Evolutionary conservation across 148 eudicot species (phyloP), one percentile per base, ranked within the genome.

Genomic region (Pouteria glomerata): DNA sequence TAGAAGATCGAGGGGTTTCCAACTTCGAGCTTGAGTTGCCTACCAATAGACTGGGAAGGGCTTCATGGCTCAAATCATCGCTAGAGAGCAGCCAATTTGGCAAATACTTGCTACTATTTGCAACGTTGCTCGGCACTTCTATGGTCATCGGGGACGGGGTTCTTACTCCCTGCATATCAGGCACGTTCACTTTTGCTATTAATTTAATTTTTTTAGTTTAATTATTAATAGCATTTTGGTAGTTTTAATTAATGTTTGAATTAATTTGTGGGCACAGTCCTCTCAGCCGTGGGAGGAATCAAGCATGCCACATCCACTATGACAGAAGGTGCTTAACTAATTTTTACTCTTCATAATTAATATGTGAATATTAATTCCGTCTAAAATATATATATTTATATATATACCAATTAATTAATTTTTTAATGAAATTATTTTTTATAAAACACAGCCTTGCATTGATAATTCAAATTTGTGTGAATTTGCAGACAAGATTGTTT

Each of bases 161-260:
- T 16, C 75, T 79, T 26, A 79, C 82, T 41, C 82, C 82, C 23
- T 75, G 69, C 66, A 79, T 79, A 47, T 79, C 82, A 50, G 82
- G 82, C 74, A 42, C 16, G 16, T n/a, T n/a, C n/a, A n/a, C n/a
- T 18, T 63, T 37, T 37, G 1, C 0, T 4, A n/a, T n/a, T n/a
- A n/a, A n/a, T n/a, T n/a, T n/a, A n/a, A n/a, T n/a, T n/a, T n/a
- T n/a, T n/a, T n/a, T n/a, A n/a, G n/a, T n/a, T n/a, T n/a, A n/a
- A n/a, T n/a, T n/a, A n/a, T n/a, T n/a, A n/a, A n/a, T n/a, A n/a
- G n/a, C n/a, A n/a, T n/a, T n/a, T n/a, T n/a, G n/a, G n/a, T n/a
- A n/a, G n/a, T n/a, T n/a, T n/a, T n/a, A n/a, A n/a, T n/a, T n/a
- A n/a, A n/a, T n/a, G n/a, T n/a, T n/a, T n/a, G n/a, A n/a, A n/a